Evolutionary conservation across 805 yeast species (phyloP).

Genomic region (Torulaspora gathmanii): DNA sequence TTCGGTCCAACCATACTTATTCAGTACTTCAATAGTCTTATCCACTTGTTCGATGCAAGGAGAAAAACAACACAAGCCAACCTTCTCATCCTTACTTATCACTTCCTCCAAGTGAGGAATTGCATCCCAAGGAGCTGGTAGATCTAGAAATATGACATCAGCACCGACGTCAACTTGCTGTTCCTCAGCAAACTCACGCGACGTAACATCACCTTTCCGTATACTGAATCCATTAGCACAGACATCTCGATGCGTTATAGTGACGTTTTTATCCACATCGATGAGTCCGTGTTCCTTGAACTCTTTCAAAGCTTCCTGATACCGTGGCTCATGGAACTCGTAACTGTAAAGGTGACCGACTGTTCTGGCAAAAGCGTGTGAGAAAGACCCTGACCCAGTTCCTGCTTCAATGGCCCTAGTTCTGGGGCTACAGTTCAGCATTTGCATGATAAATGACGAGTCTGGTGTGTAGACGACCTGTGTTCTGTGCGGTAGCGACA

Average conservation of each 20-base stretch:
- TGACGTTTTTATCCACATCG: conserved; percentile 41
- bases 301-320: conserved; percentile 70
- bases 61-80: conserved; percentile 86
- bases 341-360: conserved; percentile 76
- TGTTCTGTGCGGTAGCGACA: conserved; percentile 94
- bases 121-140: conserved; percentile 97
- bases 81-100: conserved; percentile 48
- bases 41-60: conserved; percentile 98
- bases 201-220: conserved; percentile 29
- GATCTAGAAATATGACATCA: conserved; percentile 76
- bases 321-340: conserved; percentile 88
- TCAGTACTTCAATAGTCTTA: conserved; percentile 72
- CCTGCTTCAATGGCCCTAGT: conserved; percentile 91
- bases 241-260: conserved; percentile 85
- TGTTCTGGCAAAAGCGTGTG: conserved; percentile 86
- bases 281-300: conserved; percentile 65
- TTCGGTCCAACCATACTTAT: conserved; percentile 71
- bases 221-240: conserved; percentile 79
- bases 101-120: conserved; percentile 66
- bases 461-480: conserved; percentile 97
- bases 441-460: conserved; percentile 81
- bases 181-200: conserved; percentile 21
- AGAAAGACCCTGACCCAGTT: conserved; percentile 94
- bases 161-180: conserved; percentile 39
- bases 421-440: conserved; percentile 69